Conservation (phyloP, 495 filamentous ascomycete genomes). For the Penicillium maclennaniae region DNA sequence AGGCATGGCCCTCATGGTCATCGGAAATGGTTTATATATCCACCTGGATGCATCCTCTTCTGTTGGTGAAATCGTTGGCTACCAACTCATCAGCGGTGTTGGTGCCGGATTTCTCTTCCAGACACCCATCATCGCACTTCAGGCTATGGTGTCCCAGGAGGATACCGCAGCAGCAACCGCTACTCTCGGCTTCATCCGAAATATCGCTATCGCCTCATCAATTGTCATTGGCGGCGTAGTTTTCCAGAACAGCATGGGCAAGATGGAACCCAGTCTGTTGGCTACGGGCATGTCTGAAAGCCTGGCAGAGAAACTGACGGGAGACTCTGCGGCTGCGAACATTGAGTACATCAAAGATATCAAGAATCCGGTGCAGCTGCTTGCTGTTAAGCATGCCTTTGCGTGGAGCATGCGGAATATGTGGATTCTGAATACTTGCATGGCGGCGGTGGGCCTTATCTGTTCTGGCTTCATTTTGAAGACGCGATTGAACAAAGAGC, state of each 20-base stretch:
- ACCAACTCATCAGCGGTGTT: slow-evolving; percentile 61
- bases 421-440: slow-evolving; percentile 57
- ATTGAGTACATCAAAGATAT: slow-evolving; percentile 44
- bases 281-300: slow-evolving; percentile 43
- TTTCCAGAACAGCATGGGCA: slow-evolving; percentile 62
- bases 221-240: slow-evolving; percentile 79
- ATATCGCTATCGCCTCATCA: slow-evolving; percentile 65
- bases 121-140: slow-evolving; percentile 74
- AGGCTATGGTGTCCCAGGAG: slow-evolving; percentile 60
- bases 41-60: slow-evolving; percentile 35
- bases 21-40: slow-evolving; percentile 55
- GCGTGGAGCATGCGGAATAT: slow-evolving; percentile 58
- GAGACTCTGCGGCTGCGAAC: slow-evolving; percentile 50
- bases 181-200: slow-evolving; percentile 70
- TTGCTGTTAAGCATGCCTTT: slow-evolving; percentile 52
- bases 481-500: slow-evolving; percentile 50
- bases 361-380: slow-evolving; percentile 37
- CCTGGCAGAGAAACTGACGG: slow-evolving; percentile 41
- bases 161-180: slow-evolving; percentile 77
- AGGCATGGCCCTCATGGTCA: slow-evolving; percentile 41
- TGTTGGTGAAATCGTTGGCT: slow-evolving; percentile 44
- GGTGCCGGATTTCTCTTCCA: slow-evolving; percentile 47
- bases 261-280: slow-evolving; percentile 31
- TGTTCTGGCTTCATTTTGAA: slow-evolving; percentile 53
- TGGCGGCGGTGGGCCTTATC: slow-evolving; percentile 47